Percentiles rank a stretch among this genome's conserved stretches.
Conservation (phyloP, 257 asterid genomes). For the Prunella vulgaris region DNA sequence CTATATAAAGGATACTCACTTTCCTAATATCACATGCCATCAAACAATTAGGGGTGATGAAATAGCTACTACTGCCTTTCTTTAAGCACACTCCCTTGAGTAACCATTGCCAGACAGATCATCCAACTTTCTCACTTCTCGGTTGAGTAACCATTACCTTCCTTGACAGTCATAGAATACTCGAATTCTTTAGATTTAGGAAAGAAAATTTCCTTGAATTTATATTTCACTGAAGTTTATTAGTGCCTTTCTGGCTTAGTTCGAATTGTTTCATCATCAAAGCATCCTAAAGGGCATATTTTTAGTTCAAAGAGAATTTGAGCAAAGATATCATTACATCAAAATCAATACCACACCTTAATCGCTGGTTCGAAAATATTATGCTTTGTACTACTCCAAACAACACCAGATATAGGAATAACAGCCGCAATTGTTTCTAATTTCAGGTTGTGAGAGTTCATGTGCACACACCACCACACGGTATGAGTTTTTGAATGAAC, state of each 20-base stretch:
- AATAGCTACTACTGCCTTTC: neutral
- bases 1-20: slow-evolving; percentile 7
- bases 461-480: too few species aligned
- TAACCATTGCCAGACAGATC: neutral
- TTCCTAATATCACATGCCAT: neutral
- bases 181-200: neutral
- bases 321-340: neutral
- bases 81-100: neutral
- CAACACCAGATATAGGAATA: too few species aligned
- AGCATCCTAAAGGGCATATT: neutral
- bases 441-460: too few species aligned
- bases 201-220: neutral
- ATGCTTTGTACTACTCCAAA: neutral
- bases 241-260: neutral
- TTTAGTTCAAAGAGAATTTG: neutral
- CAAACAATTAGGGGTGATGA: neutral
- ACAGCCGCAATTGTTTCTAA: too few species aligned
- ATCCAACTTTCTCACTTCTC: neutral
- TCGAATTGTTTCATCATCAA: neutral
- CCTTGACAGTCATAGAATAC: neutral
- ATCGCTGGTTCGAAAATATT: neutral
- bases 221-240: neutral
- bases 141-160: slow-evolving; percentile 6
- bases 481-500: too few species aligned
- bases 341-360: too few species aligned